Conservation (phyloP, 2,329 filamentous ascomycete genomes). For the Capronia epimyces region DNA sequence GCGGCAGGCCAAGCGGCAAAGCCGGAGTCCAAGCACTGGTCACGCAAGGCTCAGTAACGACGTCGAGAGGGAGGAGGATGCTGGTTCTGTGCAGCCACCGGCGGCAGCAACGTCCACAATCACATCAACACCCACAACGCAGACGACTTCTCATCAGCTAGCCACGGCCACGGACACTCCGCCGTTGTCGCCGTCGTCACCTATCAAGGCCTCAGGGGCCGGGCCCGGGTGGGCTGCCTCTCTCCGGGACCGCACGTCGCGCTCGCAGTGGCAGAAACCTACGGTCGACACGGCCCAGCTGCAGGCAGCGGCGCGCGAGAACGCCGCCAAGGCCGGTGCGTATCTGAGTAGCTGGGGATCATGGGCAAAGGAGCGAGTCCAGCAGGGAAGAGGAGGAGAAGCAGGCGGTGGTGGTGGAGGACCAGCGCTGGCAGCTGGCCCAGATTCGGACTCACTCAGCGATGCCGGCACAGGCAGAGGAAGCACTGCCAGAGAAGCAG, state of each 20-base stretch:
- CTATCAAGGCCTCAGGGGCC: constrained; percentile 8
- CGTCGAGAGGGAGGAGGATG: constrained; percentile 17
- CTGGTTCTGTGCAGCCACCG: not conserved
- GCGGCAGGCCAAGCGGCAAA: constrained; percentile 4
- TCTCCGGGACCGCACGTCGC: constrained; percentile 27
- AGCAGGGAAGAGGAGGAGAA: constrained; percentile 6
- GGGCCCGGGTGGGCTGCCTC: constrained; percentile 27
- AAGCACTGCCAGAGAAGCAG: too few species aligned
- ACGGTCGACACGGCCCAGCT: constrained; percentile 49
- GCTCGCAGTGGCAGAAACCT: constrained; percentile 29
- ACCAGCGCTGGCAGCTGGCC: not conserved
- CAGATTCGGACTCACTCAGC: too few species aligned
- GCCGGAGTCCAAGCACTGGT: constrained; percentile 1
- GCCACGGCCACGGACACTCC: not conserved
- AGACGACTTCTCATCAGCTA: not conserved
- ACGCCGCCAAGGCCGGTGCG: constrained; percentile 53
- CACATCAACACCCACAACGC: not conserved
- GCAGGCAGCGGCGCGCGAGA: constrained; percentile 51
- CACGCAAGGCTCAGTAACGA: not conserved
- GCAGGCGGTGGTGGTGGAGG: not conserved
- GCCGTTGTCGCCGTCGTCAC: not conserved
- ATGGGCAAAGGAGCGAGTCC: constrained; percentile 49
- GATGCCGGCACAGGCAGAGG: too few species aligned
- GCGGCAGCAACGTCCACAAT: too few species aligned
- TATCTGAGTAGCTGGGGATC: constrained; percentile 60